These are phyloP conservation scores for Curvularia sp. DNA, from an alignment of 2,329 filamentous ascomycete species.

Conservation along the genomic window DNA sequence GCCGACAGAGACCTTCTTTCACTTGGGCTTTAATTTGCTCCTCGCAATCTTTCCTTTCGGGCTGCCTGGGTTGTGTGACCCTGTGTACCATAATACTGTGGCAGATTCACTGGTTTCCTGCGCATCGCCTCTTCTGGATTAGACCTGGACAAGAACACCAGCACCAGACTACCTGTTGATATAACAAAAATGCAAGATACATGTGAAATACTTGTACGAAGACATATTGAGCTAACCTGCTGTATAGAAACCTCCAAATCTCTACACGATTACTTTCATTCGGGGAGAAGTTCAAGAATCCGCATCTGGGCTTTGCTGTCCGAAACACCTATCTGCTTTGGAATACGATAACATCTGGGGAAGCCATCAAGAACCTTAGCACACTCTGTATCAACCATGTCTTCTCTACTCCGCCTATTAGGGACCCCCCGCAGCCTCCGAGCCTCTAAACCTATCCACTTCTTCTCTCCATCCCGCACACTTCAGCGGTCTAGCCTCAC, in stretches of 20 bases:
- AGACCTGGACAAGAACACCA: background rate
- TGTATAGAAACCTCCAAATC: background rate
- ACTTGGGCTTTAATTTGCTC: background rate
- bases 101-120: background rate
- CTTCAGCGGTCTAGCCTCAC: conserved; percentile 12
- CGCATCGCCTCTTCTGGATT: conserved; percentile 1
- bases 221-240: background rate
- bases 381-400: conserved; percentile 3
- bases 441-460: conserved; percentile 23
- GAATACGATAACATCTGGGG: background rate
- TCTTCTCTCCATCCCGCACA: conserved; percentile 29
- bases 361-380: background rate
- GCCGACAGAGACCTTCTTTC: background rate
- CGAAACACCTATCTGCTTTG: background rate
- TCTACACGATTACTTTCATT: background rate
- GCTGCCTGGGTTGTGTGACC: background rate
- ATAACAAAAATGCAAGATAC: background rate
- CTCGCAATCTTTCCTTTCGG: background rate
- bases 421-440: conserved; percentile 18
- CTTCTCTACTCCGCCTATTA: conserved; percentile 16
- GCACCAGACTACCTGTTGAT: background rate
- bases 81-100: background rate
- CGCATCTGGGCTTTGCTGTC: background rate
- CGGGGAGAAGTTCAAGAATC: background rate
- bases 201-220: background rate